Base-by-base conservation (phyloP, 306 rosid species). In the Benincasa hispida region DNA sequence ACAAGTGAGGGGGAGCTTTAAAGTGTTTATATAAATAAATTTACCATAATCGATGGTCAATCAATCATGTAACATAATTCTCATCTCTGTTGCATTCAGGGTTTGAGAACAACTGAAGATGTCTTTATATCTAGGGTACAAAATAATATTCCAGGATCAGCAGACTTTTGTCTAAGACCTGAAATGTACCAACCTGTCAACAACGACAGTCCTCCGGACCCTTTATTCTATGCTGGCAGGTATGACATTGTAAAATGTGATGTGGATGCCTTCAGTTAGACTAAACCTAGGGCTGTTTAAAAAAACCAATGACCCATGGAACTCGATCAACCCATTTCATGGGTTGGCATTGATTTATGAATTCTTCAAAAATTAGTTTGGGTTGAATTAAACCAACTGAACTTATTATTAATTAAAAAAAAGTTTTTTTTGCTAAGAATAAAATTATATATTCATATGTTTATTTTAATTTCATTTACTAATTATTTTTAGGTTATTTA, bases 191-290 rank as follows among this genome's bases (percentile, higher is more conserved):
- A 58, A 11, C 67, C 55, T 76, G 57, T 59, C 17, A 37, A 80
- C 78, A 51, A 75, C 50, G 80, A 75, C 78, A 74, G 34, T 77
- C 68, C 79, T 81, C 85, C 22, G 27, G 73, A 83, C 75, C 76
- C 79, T 82, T 42, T 60, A 45, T 41, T 81, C 63, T 32, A 35
- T 76, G 37, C 76, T 47, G 84, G 84, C 83, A 87, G 89, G 89
- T 84, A 34, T 81, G 54, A 79, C 66, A 75, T 51, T 42, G 24
- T 72, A 17, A 48, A 30, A 27, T 66, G 9, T 50, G 61, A 30
- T 30, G 28, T 72, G 59, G 45, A 72, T 51, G 11, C 47, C 61
- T 30, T 18, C 0, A 10, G 25, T 72, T 72, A 5, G 27, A 45
- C 19, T 32, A 50, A 18, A 17, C 53, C 41, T 54, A 51, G 28